Evolutionary conservation across 495 filamentous ascomycete species (phyloP).

Genomic region (Cetradonia linearis): DNA sequence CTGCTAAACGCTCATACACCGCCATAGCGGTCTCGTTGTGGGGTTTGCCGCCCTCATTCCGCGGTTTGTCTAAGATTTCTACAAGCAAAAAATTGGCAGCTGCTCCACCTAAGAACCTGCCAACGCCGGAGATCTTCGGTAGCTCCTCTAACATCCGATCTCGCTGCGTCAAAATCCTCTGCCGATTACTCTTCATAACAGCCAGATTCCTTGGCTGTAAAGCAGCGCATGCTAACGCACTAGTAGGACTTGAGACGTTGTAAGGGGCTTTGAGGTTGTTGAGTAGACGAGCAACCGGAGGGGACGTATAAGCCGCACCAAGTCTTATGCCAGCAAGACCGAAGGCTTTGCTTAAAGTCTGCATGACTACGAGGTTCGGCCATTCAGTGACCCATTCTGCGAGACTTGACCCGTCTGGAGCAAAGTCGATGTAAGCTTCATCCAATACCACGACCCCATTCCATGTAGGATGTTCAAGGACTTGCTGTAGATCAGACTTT

Average conservation of each 20-base stretch:
- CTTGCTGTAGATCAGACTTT: conserved; percentile 60
- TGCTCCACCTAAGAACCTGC: conserved; percentile 66
- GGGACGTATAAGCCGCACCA: conserved; percentile 58
- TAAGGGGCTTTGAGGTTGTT: conserved; percentile 95
- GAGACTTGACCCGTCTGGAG: conserved; percentile 64
- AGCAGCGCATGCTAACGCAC: conserved; percentile 65
- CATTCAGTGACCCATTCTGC: conserved; percentile 90
- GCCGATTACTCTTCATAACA: conserved; percentile 59
- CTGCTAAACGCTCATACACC: conserved; percentile 75
- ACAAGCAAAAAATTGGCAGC: conserved; percentile 85
- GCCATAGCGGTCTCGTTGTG: conserved; percentile 67
- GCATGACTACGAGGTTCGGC: conserved; percentile 97
- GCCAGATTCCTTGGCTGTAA: conserved; percentile 52
- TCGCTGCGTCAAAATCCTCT: conserved; percentile 62
- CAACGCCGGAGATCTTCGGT: conserved; percentile 66
- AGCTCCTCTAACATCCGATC: conserved; percentile 64
- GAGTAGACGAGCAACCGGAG: conserved; percentile 57
- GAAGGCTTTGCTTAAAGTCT: conserved; percentile 93
- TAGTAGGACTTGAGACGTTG: conserved; percentile 80
- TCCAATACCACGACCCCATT: conserved; percentile 91
- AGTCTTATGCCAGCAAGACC: conserved; percentile 88
- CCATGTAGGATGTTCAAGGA: conserved; percentile 85
- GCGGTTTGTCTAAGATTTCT: conserved; percentile 63
- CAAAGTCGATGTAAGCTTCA: conserved; percentile 95
- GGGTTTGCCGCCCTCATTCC: conserved; percentile 51